Evolutionary conservation across 2,329 filamentous ascomycete species (phyloP), one percentile per base, ranked within the genome.

Genomic region (Cordyceps javanica): DNA sequence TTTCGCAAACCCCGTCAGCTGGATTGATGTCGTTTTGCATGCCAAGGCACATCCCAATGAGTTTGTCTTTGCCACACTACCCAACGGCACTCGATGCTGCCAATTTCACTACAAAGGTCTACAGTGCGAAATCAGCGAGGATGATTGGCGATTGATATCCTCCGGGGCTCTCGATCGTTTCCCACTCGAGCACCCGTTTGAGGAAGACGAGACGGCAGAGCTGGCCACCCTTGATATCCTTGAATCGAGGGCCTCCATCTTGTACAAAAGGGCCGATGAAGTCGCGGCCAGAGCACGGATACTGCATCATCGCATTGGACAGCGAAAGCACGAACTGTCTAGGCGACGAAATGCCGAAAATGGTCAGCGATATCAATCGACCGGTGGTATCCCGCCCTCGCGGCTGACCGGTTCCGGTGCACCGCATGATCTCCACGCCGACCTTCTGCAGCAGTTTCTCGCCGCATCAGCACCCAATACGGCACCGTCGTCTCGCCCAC

Each of bases 201-300:
- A 89, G 59, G 90, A 95, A 67, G 91, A 96, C 67, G 91, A 96
- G 72, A 85, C 87, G 68, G 90, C 91, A 62, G 91, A 96, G 69
- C 72, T 95, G 38, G 90, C 86, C 13, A 93, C 90, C 0, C 76
- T 95, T 65, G 90, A 94, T 65, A 92, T 95, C 52, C 72, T 96
- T 28, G 90, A 96, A 71, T 85, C 87, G 69, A 88, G 90, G 61
- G 75, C 95, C 36, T 83, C 85, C 38, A 81, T 88, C 62, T 82
- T 96, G 44, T 91, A 89, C 63, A 90, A 90, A 67, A 85, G 87
- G 66, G 90, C 91, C 3, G 91, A 95, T 67, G 87, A 90, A 75
- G 85, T 82, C 16, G 78, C 78, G 16, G 72, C 74, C 32, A 74
- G 74, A 62, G 78, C 90, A 13, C 82, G 90, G 39, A 89, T 93